Evolutionary conservation across 768 basidiomycete genomes (phyloP).

Genomic region (Macrocybe gigantea): DNA sequence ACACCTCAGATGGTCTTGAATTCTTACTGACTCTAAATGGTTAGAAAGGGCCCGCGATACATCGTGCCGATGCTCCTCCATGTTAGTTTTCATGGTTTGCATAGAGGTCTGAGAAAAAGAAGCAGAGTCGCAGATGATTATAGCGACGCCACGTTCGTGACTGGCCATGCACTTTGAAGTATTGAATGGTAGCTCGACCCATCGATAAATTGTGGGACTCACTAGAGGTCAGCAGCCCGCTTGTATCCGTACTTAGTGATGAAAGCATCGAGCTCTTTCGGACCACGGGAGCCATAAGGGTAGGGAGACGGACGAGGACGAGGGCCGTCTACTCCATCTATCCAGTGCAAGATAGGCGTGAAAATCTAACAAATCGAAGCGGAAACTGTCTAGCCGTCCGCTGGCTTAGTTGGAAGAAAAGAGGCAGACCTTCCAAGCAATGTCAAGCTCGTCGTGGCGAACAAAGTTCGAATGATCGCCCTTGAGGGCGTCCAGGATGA

Average conservation of each 20-base stretch:
- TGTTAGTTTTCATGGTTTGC: too few species aligned
- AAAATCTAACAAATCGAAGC: constrained; percentile 56
- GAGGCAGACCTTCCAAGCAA: constrained; percentile 89
- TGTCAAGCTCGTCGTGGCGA: constrained; percentile 93
- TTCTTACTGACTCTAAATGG: too few species aligned
- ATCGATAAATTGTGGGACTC: constrained; percentile 25
- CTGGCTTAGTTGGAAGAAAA: background rate
- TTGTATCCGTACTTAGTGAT: constrained; percentile 73
- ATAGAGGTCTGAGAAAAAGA: too few species aligned
- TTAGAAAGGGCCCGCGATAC: too few species aligned
- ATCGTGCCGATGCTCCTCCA: too few species aligned
- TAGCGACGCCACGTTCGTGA: constrained; percentile 58
- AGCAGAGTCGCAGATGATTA: constrained; percentile 18
- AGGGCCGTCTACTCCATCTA: constrained; percentile 69
- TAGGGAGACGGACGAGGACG: constrained; percentile 73
- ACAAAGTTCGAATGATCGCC: constrained; percentile 99
- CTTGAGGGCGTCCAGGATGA: constrained; percentile 92
- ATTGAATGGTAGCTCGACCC: constrained; percentile 7
- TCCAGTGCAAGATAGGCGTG: constrained; percentile 94
- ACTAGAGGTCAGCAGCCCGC: constrained; percentile 69
- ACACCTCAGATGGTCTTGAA: too few species aligned
- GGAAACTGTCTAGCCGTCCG: constrained; percentile 3
- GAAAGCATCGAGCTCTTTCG: constrained; percentile 74
- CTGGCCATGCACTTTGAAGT: constrained; percentile 59
- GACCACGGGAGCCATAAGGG: constrained; percentile 95